Percentiles rank a stretch among this genome's conserved stretches.
Conservation (phyloP, 768 basidiomycete species). For the Boletus vermiculosoides region DNA sequence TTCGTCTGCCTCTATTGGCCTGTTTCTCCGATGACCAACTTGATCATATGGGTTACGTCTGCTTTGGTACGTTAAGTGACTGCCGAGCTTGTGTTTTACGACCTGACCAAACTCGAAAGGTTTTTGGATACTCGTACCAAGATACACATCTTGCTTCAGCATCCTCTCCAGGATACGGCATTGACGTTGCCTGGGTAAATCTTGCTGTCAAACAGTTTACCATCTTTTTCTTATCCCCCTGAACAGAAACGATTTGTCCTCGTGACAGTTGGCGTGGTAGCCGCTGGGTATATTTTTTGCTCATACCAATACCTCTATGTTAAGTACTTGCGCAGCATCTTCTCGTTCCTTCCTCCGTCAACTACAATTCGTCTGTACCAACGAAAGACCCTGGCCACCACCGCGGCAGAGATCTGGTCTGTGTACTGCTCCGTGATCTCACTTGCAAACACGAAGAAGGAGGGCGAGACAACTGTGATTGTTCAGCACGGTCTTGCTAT, state of each 20-base stretch:
- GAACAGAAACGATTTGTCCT: slow-evolving; percentile 62
- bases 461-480: slow-evolving; percentile 53
- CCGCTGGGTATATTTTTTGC: slow-evolving; percentile 60
- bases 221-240: not conserved
- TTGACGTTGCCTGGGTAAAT: slow-evolving; percentile 69
- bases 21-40: slow-evolving; percentile 66
- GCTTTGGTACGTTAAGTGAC: slow-evolving; percentile 47
- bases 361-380: slow-evolving; percentile 75
- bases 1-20: slow-evolving; percentile 74
- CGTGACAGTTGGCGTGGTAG: slow-evolving; percentile 68
- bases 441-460: slow-evolving; percentile 56
- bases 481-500: slow-evolving; percentile 69
- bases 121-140: slow-evolving; percentile 74
- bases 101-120: slow-evolving; percentile 35
- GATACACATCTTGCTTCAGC: slow-evolving; percentile 49
- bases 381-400: slow-evolving; percentile 66
- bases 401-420: slow-evolving; percentile 62
- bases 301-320: not conserved
- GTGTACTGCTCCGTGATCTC: slow-evolving; percentile 78
- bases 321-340: slow-evolving; percentile 42
- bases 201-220: not conserved
- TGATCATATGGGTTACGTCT: slow-evolving; percentile 65
- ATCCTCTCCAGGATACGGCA: slow-evolving; percentile 57
- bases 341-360: slow-evolving; percentile 71
- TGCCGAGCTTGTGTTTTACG: not conserved